Evolutionary conservation across 257 asterid species (phyloP), one percentile per base, ranked within the genome.

Genomic region (Ballota nigra): DNA sequence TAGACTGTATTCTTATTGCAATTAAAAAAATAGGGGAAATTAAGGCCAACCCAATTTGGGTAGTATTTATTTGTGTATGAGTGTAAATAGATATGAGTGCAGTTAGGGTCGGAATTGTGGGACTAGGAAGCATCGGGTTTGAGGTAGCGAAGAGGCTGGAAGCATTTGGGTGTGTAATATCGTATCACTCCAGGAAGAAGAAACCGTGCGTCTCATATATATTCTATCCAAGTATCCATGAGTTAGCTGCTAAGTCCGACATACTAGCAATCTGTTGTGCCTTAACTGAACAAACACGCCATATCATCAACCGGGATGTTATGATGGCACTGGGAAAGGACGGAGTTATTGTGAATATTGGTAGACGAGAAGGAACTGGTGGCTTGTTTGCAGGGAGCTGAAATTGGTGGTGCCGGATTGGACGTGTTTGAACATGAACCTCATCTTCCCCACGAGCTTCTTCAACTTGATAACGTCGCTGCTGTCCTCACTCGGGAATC

Each of bases 31-130:
- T n/a, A n/a, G n/a, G n/a, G 12, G 49, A 41, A 41, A 11, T 4
- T 13, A 38, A 38, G 45, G 0, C 1, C 5, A 31, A 6, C 11
- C 45, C 45, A 38, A 40, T 40, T 40, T 10, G 47, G 11, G 2
- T 31, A 31, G 36, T 31, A 31, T 33, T 5, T 33, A 33, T 6
- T 33, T 5, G 8, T 33, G 38, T 5, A 7, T 36, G 43, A 2
- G 43, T 36, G 5, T 33, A 33, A 33, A 33, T 33, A 33, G 18
- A 41, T 43, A 43, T 43, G 19, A 43, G 18, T 76, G 63, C 33
- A 92, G 98, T 66, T 90, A 78, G 84, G 90, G 87, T 87, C 10
- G 98, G 97, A 64, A 88, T 92, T 22, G 96, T 90, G 24, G 97
- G 98, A 26, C 66, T 92, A 43, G 98, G 98, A 63, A 92, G 83